Percentiles rank a stretch among this genome's conserved stretches.
phyloP scores from a whole-genome alignment of 805 yeast genomes.

The Starmerella stellata region DNA sequence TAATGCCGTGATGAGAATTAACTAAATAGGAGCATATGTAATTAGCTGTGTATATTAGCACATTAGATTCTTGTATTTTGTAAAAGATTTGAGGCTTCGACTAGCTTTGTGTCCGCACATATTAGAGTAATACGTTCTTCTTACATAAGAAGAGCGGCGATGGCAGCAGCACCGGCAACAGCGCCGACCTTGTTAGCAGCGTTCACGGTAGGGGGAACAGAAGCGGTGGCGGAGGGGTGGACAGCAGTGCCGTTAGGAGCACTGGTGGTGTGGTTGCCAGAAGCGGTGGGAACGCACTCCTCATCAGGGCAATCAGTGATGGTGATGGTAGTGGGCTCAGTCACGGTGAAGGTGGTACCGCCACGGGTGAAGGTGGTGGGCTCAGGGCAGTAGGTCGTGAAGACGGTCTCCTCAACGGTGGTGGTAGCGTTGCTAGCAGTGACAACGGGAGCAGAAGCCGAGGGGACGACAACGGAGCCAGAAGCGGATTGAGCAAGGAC shows the following conservation, averaged over 20 bases:
- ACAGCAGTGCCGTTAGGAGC: constrained; percentile 3
- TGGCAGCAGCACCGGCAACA: constrained; percentile 17
- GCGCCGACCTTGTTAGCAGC: constrained; percentile 14
- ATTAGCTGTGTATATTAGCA: no score
- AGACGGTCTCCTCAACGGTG: constrained; percentile 14
- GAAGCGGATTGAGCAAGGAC: not conserved
- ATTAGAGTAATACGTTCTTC: no score
- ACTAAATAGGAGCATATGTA: no score
- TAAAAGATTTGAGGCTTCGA: no score
- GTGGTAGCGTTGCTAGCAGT: constrained; percentile 14
- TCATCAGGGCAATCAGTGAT: constrained; percentile 50
- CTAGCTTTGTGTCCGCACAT: no score
- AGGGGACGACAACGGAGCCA: constrained; percentile 45
- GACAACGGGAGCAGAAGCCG: no score
- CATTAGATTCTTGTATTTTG: no score
- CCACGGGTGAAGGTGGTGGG: constrained; percentile 18
- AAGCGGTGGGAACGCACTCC: constrained; percentile 48
- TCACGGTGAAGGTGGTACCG: constrained; percentile 27
- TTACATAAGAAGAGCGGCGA: constrained; percentile 10
- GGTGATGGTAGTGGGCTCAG: constrained; percentile 38
- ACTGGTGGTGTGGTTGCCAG: constrained; percentile 9
- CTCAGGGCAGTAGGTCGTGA: constrained; percentile 19
- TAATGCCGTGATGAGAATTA: no score
- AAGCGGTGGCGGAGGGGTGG: constrained; percentile 19
- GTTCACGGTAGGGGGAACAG: constrained; percentile 11